Base-by-base conservation (phyloP, 1,284 basidiomycete genomes). In the Anthracocystis walkeri region DNA sequence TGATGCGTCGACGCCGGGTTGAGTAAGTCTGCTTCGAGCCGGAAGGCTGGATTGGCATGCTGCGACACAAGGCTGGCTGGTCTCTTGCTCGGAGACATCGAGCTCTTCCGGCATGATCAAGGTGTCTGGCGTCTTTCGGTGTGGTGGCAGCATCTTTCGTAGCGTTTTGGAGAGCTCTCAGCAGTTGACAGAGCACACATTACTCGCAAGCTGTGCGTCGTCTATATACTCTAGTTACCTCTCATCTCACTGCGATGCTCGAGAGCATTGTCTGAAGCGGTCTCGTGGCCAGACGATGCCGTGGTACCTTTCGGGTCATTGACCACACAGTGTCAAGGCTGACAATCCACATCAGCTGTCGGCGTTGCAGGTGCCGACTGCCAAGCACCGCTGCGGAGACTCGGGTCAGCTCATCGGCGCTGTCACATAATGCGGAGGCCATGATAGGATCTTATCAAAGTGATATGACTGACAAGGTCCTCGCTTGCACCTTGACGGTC, bases 91-190 rank as follows among this genome's bases (percentile, higher is more conserved):
- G 20, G 41, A 14, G 1, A 20, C 20, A 1, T 57, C 49, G 16
- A 53, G 25, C 21, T 65, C 68, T 18, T 62, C 63, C 6, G 63
- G 68, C 63, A 71, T 55, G 50, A 65, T 45, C 20, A 71, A 51
- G n/a, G 21, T 51, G 4, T 65, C 68, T 6, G 62, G 63, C n/a
- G 58, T 62, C 46, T 51, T 61, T 46, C 68, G 58, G 21, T 71
- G 68, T 46, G 58, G 62, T 58, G 68, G 68, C 27, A 71, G 58
- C 68, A 71, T 71, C 48, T 12, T 49, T 11, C n/a, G 27, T 12
- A 49, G 18, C 5, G 48, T 4, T 49, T 2, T n/a, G 46, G 23
- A 7, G 3, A n/a, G 16, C 4, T 18, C n/a, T 49, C 7, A 31
- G 27, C 29, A 11, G 18, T 10, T n/a, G 12, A n/a, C 5, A 2